Conservation (phyloP, 768 basidiomycete genomes). For the Mycena olivaceomarginata region DNA sequence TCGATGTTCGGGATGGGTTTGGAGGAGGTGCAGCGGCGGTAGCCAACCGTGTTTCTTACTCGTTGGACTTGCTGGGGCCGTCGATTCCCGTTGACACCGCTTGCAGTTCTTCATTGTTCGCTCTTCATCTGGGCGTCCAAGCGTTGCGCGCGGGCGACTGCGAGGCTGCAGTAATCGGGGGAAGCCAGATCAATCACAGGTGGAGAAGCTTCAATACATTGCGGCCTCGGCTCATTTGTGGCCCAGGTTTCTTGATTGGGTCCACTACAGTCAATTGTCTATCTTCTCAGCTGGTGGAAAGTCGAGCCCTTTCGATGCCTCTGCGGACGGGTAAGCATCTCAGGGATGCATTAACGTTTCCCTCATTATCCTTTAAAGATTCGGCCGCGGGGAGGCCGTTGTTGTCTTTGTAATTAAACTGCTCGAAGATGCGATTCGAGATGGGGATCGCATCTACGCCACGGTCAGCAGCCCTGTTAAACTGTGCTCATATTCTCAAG, state of each 20-base stretch:
- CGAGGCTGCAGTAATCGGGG: conserved; percentile 68
- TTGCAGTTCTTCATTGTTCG: conserved; percentile 68
- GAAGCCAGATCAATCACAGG: conserved; percentile 65
- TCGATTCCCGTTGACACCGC: conserved; percentile 71
- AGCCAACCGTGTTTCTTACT: conserved; percentile 64
- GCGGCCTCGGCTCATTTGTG: background rate
- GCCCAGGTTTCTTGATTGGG: conserved; percentile 57
- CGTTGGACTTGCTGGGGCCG: conserved; percentile 65
- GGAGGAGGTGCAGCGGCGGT: conserved; percentile 54
- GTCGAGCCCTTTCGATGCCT: conserved; percentile 66
- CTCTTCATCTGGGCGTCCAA: conserved; percentile 69
- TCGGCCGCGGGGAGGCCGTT: conserved; percentile 54
- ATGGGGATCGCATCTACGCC: conserved; percentile 55
- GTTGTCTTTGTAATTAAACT: conserved; percentile 55
- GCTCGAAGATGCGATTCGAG: conserved; percentile 52
- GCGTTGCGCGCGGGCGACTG: conserved; percentile 66
- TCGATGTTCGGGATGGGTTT: conserved; percentile 44
- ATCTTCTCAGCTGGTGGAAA: conserved; percentile 64
- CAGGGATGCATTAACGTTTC: background rate
- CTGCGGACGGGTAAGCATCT: conserved; percentile 61
- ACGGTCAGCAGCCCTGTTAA: conserved; percentile 37
- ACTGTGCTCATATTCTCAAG: background rate
- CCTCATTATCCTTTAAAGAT: conserved; percentile 37
- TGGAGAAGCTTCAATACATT: conserved; percentile 39
- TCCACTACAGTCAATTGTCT: conserved; percentile 59